Base-by-base conservation (phyloP, 2,329 filamentous ascomycete species). In the Exophiala calicioides region DNA sequence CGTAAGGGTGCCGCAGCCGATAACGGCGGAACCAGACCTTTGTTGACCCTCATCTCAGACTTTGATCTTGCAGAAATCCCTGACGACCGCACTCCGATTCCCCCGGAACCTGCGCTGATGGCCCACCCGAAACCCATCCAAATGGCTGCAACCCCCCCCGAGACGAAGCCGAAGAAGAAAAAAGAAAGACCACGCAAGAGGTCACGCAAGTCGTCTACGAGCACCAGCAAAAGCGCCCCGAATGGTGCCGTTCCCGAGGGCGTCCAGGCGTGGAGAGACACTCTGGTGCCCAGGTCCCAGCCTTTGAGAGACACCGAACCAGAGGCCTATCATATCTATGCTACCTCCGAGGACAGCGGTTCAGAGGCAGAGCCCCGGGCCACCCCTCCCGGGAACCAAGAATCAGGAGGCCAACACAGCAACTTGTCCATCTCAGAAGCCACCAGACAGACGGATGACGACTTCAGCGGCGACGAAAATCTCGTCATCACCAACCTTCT, bases 271-370 rank as follows among this genome's bases (percentile, higher is more conserved):
- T 27, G 7, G 24, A 12, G 7, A 27, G 24, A 12, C 7, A 7
- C 7, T 27, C 24, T 12, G 7, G 12, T 12, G 30, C 10, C 7
- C 13, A 27, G 46, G 8, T 39, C 12, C 32, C 50, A 41, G 24
- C 24, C 30, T n/a, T 18, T 58, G 4, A 40, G 35, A 31, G 50
- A 56, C 24, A 40, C 44, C 36, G 56, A 58, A 23, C 54, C 56
- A 3, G 56, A 58, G 42, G 49, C 53, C 10, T 56, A 57, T 38
- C 43, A 50, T 29, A 54, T 53, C 6, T 57, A 58, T 45, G 54
- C 49, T 12, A 43, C 34, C 7, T 50, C 50, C 5, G 50, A 57
- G 15, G 30, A 33, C 3, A 49, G 51, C 30, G 47, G 49, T 27
- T 47, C 9, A n/a, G 44, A 49, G 15, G 35, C 23, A 12, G 37